phyloP scores from a whole-genome alignment of 2,329 filamentous ascomycete species.

The Gnomoniopsis sp. region DNA sequence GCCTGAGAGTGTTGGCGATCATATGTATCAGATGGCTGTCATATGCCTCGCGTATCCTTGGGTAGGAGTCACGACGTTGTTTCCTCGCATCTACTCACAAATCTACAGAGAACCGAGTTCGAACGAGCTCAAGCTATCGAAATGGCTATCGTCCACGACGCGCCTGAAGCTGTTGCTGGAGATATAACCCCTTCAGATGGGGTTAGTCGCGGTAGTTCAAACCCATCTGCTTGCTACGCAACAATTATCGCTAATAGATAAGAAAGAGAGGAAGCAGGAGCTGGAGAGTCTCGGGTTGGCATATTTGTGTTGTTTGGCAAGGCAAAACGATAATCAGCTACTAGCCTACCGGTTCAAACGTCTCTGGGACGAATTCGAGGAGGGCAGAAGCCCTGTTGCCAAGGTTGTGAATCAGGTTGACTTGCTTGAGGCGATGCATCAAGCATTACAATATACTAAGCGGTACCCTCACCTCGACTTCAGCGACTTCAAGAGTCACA shows the following conservation, averaged over 20 bases:
- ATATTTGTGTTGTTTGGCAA: not conserved
- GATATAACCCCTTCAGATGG: not conserved
- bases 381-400: not conserved
- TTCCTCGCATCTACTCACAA: not conserved
- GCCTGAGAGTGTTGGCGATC: not conserved
- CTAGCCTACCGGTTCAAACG: not conserved
- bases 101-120: not conserved
- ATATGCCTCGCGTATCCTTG: not conserved
- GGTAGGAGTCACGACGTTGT: not conserved
- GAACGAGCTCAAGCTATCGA: not conserved
- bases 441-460: not conserved
- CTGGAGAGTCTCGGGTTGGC: not conserved
- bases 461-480: not conserved
- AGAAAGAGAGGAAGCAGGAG: not conserved
- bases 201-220: not conserved
- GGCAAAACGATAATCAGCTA: not conserved
- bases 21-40: not conserved
- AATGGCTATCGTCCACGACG: not conserved
- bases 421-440: not conserved
- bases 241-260: too few relatives aligned
- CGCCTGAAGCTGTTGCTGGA: not conserved
- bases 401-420: not conserved
- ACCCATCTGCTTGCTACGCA: too few relatives aligned
- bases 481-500: not conserved
- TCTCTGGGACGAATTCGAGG: constrained; percentile 1